Evolutionary conservation across 306 rosid species (phyloP).

Genomic region (Dalbergia cultrata): DNA sequence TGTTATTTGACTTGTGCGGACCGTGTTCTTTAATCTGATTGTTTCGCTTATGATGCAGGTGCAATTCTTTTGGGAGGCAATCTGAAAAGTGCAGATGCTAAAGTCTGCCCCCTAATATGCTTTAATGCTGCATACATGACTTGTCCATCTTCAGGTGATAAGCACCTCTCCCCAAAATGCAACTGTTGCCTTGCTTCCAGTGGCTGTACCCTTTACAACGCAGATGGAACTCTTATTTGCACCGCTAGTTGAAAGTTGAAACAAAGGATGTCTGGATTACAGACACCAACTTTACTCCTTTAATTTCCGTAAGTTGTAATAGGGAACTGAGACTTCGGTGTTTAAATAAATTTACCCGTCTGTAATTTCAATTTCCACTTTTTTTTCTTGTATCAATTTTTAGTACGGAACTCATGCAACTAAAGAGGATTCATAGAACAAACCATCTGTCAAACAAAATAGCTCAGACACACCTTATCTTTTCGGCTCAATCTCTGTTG

Average conservation of each 20-base stretch:
- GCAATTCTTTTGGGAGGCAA: constrained; percentile 27
- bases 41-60: constrained; percentile 32
- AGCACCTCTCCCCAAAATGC: constrained; percentile 52
- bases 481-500: too few species aligned
- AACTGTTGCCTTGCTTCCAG: constrained; percentile 55
- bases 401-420: too few species aligned
- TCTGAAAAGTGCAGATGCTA: constrained; percentile 9
- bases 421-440: too few species aligned
- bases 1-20: too few species aligned
- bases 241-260: not conserved
- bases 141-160: constrained; percentile 54
- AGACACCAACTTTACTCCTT: too few species aligned
- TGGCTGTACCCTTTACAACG: constrained; percentile 47
- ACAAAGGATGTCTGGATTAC: too few species aligned
- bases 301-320: too few species aligned
- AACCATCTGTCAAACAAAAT: too few species aligned
- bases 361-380: too few species aligned
- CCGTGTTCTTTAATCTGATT: too few species aligned
- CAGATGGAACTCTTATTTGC: constrained; percentile 52
- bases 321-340: not conserved
- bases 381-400: too few species aligned
- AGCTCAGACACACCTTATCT: too few species aligned
- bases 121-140: constrained; percentile 54
- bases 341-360: not conserved
- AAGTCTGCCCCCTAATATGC: constrained; percentile 39